These are phyloP conservation scores for Catharanthus roseus DNA, from an alignment of 257 asterid genomes.

Conservation along the genomic window DNA sequence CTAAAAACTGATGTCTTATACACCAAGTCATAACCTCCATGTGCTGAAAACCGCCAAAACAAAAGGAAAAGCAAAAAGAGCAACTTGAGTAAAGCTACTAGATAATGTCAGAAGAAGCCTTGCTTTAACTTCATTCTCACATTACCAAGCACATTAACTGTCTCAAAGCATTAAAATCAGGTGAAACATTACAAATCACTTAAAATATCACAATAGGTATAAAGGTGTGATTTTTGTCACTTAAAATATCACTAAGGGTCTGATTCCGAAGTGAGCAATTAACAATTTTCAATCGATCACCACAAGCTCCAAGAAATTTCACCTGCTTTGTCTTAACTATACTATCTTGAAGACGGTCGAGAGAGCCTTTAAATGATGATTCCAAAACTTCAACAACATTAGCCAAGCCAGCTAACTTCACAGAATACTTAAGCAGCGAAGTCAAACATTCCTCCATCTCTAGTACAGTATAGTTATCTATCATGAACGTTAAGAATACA, in stretches of 20 bases:
- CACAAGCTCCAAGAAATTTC: constrained; percentile 14
- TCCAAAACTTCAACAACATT: constrained; percentile 79
- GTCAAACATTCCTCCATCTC: constrained; percentile 46
- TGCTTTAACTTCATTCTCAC: background rate
- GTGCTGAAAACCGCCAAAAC: constrained; percentile 50
- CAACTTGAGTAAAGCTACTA: background rate
- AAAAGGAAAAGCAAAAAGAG: background rate
- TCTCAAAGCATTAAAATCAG: background rate
- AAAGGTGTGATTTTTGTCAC: background rate
- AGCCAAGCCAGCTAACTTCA: constrained; percentile 62
- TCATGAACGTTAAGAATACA: constrained; percentile 47
- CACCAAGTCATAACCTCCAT: constrained; percentile 87
- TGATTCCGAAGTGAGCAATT: background rate
- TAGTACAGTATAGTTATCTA: constrained; percentile 48
- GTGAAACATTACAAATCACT: background rate
- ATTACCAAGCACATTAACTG: background rate
- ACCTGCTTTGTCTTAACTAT: constrained; percentile 90
- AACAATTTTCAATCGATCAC: background rate
- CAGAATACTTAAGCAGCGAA: constrained; percentile 60
- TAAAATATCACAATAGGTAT: background rate
- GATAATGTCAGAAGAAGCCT: background rate
- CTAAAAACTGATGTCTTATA: constrained; percentile 71
- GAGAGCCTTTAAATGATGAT: constrained; percentile 75
- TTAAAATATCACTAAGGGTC: background rate
- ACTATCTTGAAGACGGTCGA: constrained; percentile 69